phyloP scores from a whole-genome alignment of 257 asterid species.

The Primulina huaijiensis region DNA sequence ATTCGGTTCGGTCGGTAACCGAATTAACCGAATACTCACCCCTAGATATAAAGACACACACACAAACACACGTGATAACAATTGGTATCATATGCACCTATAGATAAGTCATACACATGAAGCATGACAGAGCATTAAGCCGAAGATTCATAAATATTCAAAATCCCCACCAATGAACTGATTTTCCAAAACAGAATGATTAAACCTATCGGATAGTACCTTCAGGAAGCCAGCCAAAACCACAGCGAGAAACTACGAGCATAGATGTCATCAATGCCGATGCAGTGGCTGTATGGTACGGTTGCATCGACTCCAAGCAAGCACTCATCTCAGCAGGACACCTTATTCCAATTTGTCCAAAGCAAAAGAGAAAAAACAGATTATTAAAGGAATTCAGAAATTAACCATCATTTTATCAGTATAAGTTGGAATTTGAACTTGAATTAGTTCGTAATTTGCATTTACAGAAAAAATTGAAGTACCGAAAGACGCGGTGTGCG shows the following conservation, averaged over 20 bases:
- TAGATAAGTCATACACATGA: not conserved
- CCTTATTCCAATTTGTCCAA: slow-evolving; percentile 16
- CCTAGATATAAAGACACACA: not conserved
- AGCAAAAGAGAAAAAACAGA: not conserved
- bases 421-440: not conserved
- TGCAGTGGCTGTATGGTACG: slow-evolving; percentile 29
- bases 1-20: too few relatives aligned
- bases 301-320: slow-evolving; percentile 27
- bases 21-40: too few relatives aligned
- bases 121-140: not conserved
- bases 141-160: too few relatives aligned
- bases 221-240: slow-evolving; percentile 32
- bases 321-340: slow-evolving; percentile 31
- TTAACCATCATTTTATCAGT: not conserved
- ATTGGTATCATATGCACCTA: too few relatives aligned
- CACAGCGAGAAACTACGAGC: slow-evolving; percentile 28
- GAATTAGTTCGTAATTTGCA: not conserved
- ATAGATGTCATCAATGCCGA: slow-evolving; percentile 31
- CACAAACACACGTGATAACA: not conserved
- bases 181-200: not conserved
- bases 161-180: not conserved
- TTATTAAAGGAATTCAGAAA: not conserved
- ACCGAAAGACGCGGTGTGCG: slow-evolving; percentile 28
- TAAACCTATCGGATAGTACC: slow-evolving; percentile 6
- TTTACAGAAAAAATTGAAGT: not conserved